Base-by-base conservation (phyloP, 2,329 filamentous ascomycete genomes). In the Parasarocladium wereldwijsianum region DNA sequence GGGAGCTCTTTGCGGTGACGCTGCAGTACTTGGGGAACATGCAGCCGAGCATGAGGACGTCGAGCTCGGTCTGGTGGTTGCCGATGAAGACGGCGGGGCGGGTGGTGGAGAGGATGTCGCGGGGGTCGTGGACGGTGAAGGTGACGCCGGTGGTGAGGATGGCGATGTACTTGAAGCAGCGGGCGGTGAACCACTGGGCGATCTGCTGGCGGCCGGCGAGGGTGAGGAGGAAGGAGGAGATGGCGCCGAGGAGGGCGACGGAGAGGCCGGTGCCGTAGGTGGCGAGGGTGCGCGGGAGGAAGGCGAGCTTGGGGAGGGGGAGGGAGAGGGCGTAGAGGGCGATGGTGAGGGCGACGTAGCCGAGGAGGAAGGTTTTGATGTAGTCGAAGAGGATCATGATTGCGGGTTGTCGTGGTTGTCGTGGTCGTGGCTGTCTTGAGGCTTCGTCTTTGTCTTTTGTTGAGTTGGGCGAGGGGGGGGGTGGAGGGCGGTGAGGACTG, bases 21-120 rank as follows among this genome's bases (percentile, higher is more conserved):
- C 76, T 85, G 63, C 81, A 93, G 64, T 92, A 85, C 45, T 73
- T 76, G 27, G 90, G 90, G 57, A 94, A 96, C 46, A 93, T 72
- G 54, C 66, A 63, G 37, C 85, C 90, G 17, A 98, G 69, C 72
- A 94, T 80, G 35, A 93, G 66, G 23, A 98, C 81, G 49, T 98
- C 90, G 41, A 98, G 71, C 58, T 96, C 90, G 14, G 81, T 84
- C 66, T 98, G 90, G 59, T 98, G 90, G 57, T 96, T 96, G 23
- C 80, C 81, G 42, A 98, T 66, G 46, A 98, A 86, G 34, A 98
- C 80, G 34, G 83, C 86, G 1, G 90, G 90, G 30, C 87, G 71
- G 17, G 62, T 63, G 8, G 63, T 75, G 26, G 59, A 58, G 34
- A 86, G 69, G 41, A 75, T 50, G 39, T 74, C 55, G 35, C 72